These are phyloP conservation scores for Penicillium expansum DNA, from an alignment of 2,329 filamentous ascomycete genomes.

Conservation along the genomic window DNA sequence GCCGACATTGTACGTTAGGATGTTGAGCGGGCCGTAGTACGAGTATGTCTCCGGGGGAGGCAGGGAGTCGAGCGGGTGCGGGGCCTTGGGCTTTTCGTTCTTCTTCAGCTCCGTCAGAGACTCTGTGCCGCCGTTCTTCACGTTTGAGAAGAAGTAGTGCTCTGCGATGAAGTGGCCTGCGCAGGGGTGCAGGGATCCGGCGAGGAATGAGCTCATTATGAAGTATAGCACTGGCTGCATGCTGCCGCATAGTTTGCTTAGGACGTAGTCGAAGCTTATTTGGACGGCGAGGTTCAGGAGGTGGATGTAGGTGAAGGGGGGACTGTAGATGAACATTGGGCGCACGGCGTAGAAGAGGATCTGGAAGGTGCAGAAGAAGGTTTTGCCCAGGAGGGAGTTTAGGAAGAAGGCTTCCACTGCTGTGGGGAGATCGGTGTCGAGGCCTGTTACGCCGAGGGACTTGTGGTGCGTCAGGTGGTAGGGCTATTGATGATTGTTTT, in stretches of 20 bases:
- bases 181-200: slow-evolving; percentile 87
- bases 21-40: slow-evolving; percentile 91
- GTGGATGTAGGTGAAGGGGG: slow-evolving; percentile 84
- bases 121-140: slow-evolving; percentile 39
- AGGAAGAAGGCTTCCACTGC: slow-evolving; percentile 87
- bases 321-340: slow-evolving; percentile 88
- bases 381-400: slow-evolving; percentile 88
- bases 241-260: slow-evolving; percentile 57
- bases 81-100: slow-evolving; percentile 33
- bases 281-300: slow-evolving; percentile 77
- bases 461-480: slow-evolving; percentile 99
- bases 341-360: slow-evolving; percentile 98
- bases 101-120: slow-evolving; percentile 53
- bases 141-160: slow-evolving; percentile 70
- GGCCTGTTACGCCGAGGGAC: slow-evolving; percentile 90
- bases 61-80: slow-evolving; percentile 58
- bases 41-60: slow-evolving; percentile 90
- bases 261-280: slow-evolving; percentile 69
- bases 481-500: slow-evolving; percentile 53
- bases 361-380: slow-evolving; percentile 99
- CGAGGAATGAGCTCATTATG: slow-evolving; percentile 85
- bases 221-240: slow-evolving; percentile 73
- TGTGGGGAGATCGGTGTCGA: slow-evolving; percentile 94
- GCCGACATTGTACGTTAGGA: slow-evolving; percentile 94
- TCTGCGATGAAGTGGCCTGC: slow-evolving; percentile 98